Base-by-base conservation (phyloP, 2,329 filamentous ascomycete genomes). In the Neobulgaria alba region DNA sequence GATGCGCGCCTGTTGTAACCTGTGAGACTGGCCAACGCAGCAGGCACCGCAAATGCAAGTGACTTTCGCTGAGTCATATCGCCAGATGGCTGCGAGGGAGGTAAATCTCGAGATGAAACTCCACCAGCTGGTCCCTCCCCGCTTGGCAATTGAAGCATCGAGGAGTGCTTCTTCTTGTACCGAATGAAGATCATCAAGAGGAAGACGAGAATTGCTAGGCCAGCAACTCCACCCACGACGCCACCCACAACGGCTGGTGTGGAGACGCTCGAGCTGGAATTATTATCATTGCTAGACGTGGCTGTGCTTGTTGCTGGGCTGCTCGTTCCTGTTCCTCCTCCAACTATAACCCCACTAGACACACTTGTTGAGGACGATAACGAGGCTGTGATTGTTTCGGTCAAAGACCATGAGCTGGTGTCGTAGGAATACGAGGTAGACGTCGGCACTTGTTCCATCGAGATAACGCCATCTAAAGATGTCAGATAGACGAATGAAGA, bases 121-220 rank as follows among this genome's bases (percentile, higher is more conserved):
- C 54, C 47, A 41, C 52, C 55, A 36, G 57, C 56, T 14, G 53
- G 51, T 29, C 58, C 55, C 30, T 63, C 62, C 12, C 68, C 66
- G 26, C 63, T 64, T 2, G 71, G 61, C 21, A 72, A 59, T n/a
- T 63, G 53, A 36, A 61, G 53, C 49, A 66, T 61, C 33, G 61
- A 65, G 5, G 63, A 59, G 23, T 57, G 50, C 41, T 65, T 67
- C 54, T 70, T 78, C 64, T 68, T 77, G 64, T 72, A 75, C 49
- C 67, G 66, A 32, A 48, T 50, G 10, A 80, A 54, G n/a, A 71
- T 51, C 43, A 72, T 62, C 42, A 80, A 58, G 4, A 75, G 57
- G 15, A 79, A 56, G 3, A 79, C 56, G 3, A 75, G 59, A 36
- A 82, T 56, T 33, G 80, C 62, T 10, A 75, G 75, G 2, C 76